Base-by-base conservation (phyloP, 371 early-diverging fungal genomes). In the Mucor racemosus region DNA sequence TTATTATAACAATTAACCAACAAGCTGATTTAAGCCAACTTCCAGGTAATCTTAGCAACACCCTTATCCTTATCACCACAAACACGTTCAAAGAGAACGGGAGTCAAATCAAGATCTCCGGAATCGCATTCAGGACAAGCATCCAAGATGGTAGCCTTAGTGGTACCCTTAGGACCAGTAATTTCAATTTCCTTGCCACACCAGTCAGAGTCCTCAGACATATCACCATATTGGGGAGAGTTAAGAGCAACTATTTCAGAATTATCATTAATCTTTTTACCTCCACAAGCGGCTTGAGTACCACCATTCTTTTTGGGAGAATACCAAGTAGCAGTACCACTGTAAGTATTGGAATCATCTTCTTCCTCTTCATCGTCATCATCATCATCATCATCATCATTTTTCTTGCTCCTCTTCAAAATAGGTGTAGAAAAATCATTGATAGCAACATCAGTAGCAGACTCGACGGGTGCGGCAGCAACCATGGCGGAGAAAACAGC, bases 101-200 rank as follows among this genome's bases (percentile, higher is more conserved):
- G 72, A 60, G 72, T 72, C 19, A 72, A 38, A 36, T 72, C 67
- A 10, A 72, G 61, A 48, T 63, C 64, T 31, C 72, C 72, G 3
- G 31, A 36, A 1, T 36, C 35, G 34, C 72, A 72, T 13, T 48
- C 67, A 39, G 72, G 67, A 50, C 72, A 72, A 34, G 64, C 67
- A 64, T 72, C 67, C 19, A 34, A 44, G 13, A 72, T 67, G 1
- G 21, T 72, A 15, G 72, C 72, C 26, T 50, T 50, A 19, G 26
- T 50, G 17, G 50, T 48, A 58, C 70, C 69, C 7, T 64, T 65
- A 14, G 71, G 68, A 11, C 74, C 75, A 9, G 54, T 68, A 35
- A 74, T 74, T 10, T 50, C 58, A 21, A 71, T 65, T 19, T 67
- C 62, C 48, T 65, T 74, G 33, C 71, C 71, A 65, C 75, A 74